These are phyloP conservation scores for Dictyostelium citrinum DNA, from an alignment of 78 protist species.

Conservation along the genomic window DNA sequence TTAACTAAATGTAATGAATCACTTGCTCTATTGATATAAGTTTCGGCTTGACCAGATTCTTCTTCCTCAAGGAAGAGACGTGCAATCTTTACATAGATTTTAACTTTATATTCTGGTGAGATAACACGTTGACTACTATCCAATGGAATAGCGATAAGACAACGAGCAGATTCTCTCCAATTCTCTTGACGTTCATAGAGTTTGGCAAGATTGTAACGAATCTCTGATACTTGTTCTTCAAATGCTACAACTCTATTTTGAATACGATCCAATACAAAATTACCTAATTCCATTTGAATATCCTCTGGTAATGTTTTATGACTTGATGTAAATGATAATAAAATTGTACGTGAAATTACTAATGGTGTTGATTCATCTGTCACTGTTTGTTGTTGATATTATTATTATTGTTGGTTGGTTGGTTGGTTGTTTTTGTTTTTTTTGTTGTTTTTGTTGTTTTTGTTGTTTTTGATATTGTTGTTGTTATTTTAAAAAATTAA, in stretches of 20 bases:
- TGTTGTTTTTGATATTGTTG: no score
- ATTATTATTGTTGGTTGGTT: no score
- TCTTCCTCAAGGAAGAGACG: conserved; percentile 87
- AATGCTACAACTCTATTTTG: conserved; percentile 83
- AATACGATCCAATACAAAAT: conserved; percentile 54
- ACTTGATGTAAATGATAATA: conserved; percentile 16
- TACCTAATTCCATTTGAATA: conserved; percentile 22
- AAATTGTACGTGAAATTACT: conserved; percentile 82
- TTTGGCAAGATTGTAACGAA: conserved; percentile 79
- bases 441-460: no score
- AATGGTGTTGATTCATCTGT: conserved; percentile 82
- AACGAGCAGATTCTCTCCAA: conserved; percentile 84
- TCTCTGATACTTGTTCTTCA: conserved; percentile 85
- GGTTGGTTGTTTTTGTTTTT: no score
- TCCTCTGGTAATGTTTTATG: conserved; percentile 14
- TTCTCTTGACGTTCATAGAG: conserved; percentile 84
- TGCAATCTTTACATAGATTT: conserved; percentile 89
- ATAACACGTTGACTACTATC: conserved; percentile 86
- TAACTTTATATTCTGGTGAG: conserved; percentile 83
- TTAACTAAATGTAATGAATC: conserved; percentile 64
- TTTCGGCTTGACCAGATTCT: conserved; percentile 86
- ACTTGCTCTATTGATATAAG: conserved; percentile 85
- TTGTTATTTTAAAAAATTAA: no score
- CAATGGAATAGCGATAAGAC: conserved; percentile 86
- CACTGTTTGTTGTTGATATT: no score